Evolutionary conservation across 2,329 filamentous ascomycete species (phyloP), one percentile per base, ranked within the genome.

Genomic region (Acarospora socialis): DNA sequence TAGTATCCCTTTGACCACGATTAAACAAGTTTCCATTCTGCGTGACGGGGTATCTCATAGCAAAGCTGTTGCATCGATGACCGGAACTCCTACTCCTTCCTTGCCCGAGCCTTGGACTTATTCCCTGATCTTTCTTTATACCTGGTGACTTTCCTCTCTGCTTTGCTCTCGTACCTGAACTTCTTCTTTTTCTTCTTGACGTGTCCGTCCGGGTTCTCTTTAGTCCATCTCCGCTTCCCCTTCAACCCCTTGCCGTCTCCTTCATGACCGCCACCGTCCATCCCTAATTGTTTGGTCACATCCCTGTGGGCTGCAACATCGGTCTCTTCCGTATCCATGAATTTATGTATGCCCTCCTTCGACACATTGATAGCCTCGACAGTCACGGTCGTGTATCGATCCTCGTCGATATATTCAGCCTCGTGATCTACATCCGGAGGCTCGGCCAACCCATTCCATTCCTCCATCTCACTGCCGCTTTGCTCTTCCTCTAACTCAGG

Each of bases 341-440:
- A 62, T 45, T 70, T 76, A 36, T 71, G 65, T 28, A 92, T 59
- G 1, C 81, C 81, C 34, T 84, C 73, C 43, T 73, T 72, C 8
- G 79, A 77, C 10, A 92, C 70, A 40, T 77, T 78, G 44, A 98
- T 83, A 7, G 81, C 78, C 53, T 94, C 87, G 1, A 98, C 76
- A 0, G 82, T 94, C 16, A 98, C 90, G 1, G 83, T 93, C 1
- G 90, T 95, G 53, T 83, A 94, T 51, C 80, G 81, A 54, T 94
- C 87, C 53, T 95, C 41, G 54, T 98, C 90, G 43, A 94, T 72
- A 57, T 94, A 98, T 54, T 95, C 84, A 44, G 87, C 84, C 52
- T 93, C 81, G 44, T 82, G 75, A 50, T 92, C 76, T 26, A 90
- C 56, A 5, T 59, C 58, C 14, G 73, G 65, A 20, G 54, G 56